These are phyloP conservation scores for Tylopilus orsonianus DNA, from an alignment of 1,284 basidiomycete genomes.

Conservation along the genomic window DNA sequence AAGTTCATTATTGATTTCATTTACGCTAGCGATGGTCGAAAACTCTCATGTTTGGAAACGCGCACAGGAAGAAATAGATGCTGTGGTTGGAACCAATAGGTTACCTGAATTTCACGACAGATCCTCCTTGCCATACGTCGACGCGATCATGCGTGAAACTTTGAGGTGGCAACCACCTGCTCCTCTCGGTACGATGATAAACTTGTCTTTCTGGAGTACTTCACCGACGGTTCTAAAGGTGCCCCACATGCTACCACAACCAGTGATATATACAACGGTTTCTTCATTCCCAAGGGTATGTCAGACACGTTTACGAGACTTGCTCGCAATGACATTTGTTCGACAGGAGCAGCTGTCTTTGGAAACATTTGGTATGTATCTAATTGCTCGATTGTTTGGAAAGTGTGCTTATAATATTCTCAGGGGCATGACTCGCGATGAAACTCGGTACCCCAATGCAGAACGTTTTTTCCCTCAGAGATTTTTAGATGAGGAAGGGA, in stretches of 20 bases:
- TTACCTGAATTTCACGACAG: no score
- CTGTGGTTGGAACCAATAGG: no score
- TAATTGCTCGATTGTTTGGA: no score
- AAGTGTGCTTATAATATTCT: no score
- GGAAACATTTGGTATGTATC: conserved; percentile 23
- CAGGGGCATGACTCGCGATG: no score
- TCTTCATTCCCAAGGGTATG: conserved; percentile 19
- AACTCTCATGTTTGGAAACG: conserved; percentile 31
- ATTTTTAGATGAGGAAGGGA: conserved; percentile 15
- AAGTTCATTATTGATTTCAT: conserved; percentile 14
- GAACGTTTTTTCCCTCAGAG: no score
- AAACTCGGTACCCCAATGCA: conserved; percentile 16
- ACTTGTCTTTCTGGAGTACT: no score
- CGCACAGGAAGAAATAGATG: no score
- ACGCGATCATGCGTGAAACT: conserved; percentile 38
- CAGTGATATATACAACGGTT: conserved; percentile 15
- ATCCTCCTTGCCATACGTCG: conserved; percentile 35
- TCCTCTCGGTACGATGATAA: conserved; percentile 22
- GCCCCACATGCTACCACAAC: conserved; percentile 4
- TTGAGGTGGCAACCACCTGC: conserved; percentile 23
- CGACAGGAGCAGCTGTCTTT: conserved; percentile 10
- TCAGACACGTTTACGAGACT: neutral
- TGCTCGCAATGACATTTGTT: neutral
- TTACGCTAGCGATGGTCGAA: conserved; percentile 37
- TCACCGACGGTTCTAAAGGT: no score